Evolutionary conservation across 2,329 filamentous ascomycete genomes (phyloP).

Genomic region (Canariomyces notabilis): DNA sequence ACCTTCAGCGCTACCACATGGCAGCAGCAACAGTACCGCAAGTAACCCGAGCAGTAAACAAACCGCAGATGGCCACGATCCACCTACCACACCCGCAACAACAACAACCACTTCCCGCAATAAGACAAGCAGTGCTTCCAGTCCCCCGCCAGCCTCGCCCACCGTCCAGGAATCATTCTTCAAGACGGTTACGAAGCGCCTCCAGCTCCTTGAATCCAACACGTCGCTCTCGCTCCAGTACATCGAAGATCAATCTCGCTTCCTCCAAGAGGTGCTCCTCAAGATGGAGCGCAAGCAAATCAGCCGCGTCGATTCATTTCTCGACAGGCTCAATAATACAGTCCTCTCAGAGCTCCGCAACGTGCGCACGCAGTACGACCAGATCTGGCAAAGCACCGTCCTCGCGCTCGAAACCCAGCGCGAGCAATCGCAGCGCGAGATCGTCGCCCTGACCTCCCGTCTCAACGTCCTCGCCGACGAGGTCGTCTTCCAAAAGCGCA

Average conservation of each 20-base stretch:
- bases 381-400: slow-evolving; percentile 93
- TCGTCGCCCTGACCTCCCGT: slow-evolving; percentile 72
- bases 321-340: slow-evolving; percentile 80
- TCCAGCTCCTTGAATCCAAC: slow-evolving; percentile 87
- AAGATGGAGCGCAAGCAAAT: slow-evolving; percentile 85
- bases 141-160: slow-evolving; percentile 55
- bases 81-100: slow-evolving; percentile 3
- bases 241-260: slow-evolving; percentile 91
- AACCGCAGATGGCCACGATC: slow-evolving; percentile 8
- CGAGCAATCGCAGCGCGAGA: slow-evolving; percentile 76
- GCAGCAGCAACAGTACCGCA: slow-evolving; percentile 5
- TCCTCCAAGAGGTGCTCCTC: slow-evolving; percentile 79
- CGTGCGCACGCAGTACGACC: slow-evolving; percentile 83
- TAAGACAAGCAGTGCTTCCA: slow-evolving; percentile 35
- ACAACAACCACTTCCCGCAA: slow-evolving; percentile 29
- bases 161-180: slow-evolving; percentile 97
- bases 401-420: slow-evolving; percentile 86
- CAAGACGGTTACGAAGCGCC: slow-evolving; percentile 89
- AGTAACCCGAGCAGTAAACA: slow-evolving; percentile 11
- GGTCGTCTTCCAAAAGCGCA: slow-evolving; percentile 78
- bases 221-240: slow-evolving; percentile 90
- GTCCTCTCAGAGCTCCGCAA: slow-evolving; percentile 75
- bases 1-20: slow-evolving; percentile 1
- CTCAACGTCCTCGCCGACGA: slow-evolving; percentile 92
- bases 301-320: slow-evolving; percentile 73